phyloP scores from a whole-genome alignment of 768 basidiomycete species.

The Psilocybe cubensis region DNA sequence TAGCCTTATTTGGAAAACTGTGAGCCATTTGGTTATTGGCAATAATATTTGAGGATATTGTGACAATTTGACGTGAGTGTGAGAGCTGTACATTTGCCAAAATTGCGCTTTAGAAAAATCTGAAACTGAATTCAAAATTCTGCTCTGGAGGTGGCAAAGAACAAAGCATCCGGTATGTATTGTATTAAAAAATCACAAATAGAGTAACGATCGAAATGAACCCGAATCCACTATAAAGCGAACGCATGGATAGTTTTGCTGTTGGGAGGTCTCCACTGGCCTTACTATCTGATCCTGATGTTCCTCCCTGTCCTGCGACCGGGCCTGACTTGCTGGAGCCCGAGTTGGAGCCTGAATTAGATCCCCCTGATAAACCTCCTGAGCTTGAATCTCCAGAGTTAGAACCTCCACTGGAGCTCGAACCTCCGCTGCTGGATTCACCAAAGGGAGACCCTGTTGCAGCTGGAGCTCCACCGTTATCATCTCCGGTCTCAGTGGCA shows the following conservation, averaged over 20 bases:
- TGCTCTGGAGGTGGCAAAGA: too few species aligned
- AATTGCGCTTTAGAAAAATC: too few species aligned
- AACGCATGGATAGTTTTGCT: neutral
- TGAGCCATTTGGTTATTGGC: neutral
- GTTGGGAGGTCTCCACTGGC: neutral
- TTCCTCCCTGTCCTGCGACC: neutral
- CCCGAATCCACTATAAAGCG: neutral
- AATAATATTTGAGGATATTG: too few species aligned
- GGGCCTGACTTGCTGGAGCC: neutral
- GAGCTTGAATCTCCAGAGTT: neutral
- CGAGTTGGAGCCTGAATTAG: neutral
- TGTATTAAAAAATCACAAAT: neutral
- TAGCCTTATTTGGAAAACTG: neutral
- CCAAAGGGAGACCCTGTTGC: neutral
- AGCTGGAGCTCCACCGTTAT: neutral
- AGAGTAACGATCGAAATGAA: neutral
- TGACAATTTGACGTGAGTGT: too few species aligned
- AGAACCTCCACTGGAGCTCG: neutral
- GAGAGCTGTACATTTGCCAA: too few species aligned
- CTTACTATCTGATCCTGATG: neutral
- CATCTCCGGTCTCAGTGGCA: neutral
- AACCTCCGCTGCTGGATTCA: neutral
- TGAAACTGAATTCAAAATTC: too few species aligned
- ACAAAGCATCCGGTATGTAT: too few species aligned
- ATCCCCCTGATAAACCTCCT: neutral